Conservation (phyloP, 2,329 filamentous ascomycete species). For the Emergomyces africanus region DNA sequence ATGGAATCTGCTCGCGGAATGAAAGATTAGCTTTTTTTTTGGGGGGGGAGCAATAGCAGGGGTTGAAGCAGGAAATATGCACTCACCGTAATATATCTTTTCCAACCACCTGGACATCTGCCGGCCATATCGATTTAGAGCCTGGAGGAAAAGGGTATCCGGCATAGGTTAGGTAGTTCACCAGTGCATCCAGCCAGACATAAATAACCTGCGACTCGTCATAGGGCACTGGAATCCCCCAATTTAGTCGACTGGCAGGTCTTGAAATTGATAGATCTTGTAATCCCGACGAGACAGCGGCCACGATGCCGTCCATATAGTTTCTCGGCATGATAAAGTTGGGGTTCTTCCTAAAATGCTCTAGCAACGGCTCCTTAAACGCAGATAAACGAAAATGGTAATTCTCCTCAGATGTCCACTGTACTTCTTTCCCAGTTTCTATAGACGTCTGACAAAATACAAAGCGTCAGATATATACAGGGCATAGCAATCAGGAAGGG, state of each 20-base stretch:
- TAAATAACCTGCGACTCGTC: conserved; percentile 86
- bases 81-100: conserved; percentile 76
- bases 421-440: conserved; percentile 84
- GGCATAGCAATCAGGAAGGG: background rate
- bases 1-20: conserved; percentile 50
- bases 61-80: background rate
- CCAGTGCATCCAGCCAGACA: conserved; percentile 91
- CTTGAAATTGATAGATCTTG: conserved; percentile 84
- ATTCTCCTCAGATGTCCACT: conserved; percentile 87
- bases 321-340: conserved; percentile 59
- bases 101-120: conserved; percentile 81
- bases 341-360: conserved; percentile 68
- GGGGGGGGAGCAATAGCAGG: background rate
- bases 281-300: conserved; percentile 63
- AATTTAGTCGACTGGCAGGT: conserved; percentile 61
- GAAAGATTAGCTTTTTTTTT: background rate
- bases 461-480: conserved; percentile 3
- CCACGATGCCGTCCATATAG: conserved; percentile 66
- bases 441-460: conserved; percentile 42
- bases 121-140: conserved; percentile 65
- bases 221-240: conserved; percentile 81
- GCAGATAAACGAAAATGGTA: conserved; percentile 89
- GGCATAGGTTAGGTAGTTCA: conserved; percentile 84
- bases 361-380: conserved; percentile 63
- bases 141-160: conserved; percentile 67